phyloP scores from a whole-genome alignment of 2,329 filamentous ascomycete genomes.

The Alternaria longipes region DNA sequence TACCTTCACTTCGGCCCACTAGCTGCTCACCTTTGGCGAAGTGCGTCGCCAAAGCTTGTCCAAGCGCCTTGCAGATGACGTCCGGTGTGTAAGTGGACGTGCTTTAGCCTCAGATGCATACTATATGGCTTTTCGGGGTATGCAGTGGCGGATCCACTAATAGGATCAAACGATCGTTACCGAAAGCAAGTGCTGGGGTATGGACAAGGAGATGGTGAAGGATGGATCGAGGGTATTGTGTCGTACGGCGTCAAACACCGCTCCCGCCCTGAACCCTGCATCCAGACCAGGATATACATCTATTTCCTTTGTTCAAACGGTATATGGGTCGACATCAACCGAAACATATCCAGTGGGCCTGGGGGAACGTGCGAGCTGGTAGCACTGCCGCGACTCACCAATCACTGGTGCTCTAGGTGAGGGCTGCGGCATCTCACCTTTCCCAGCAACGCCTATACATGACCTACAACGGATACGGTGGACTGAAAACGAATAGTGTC shows the following conservation, averaged over 20 bases:
- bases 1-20: constrained; percentile 31
- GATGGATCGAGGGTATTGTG: constrained; percentile 46
- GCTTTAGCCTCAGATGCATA: constrained; percentile 38
- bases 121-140: constrained; percentile 35
- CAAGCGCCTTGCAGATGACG: constrained; percentile 40
- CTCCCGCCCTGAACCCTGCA: constrained; percentile 42
- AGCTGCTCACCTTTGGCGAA: constrained; percentile 36
- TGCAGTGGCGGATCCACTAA: constrained; percentile 23
- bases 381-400: constrained; percentile 17
- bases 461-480: not conserved
- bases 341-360: constrained; percentile 30
- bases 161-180: constrained; percentile 34
- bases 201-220: constrained; percentile 35
- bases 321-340: constrained; percentile 5
- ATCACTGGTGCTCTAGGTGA: not conserved
- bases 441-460: not conserved
- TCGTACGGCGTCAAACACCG: constrained; percentile 48
- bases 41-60: constrained; percentile 43
- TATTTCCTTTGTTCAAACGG: constrained; percentile 23
- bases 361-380: constrained; percentile 17
- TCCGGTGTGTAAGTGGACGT: constrained; percentile 43
- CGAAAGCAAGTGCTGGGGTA: constrained; percentile 28
- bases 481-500: not conserved
- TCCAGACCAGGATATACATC: constrained; percentile 20
- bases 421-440: not conserved